phyloP scores from a whole-genome alignment of 2,329 filamentous ascomycete species.

The Arthrobotrys iridis region DNA sequence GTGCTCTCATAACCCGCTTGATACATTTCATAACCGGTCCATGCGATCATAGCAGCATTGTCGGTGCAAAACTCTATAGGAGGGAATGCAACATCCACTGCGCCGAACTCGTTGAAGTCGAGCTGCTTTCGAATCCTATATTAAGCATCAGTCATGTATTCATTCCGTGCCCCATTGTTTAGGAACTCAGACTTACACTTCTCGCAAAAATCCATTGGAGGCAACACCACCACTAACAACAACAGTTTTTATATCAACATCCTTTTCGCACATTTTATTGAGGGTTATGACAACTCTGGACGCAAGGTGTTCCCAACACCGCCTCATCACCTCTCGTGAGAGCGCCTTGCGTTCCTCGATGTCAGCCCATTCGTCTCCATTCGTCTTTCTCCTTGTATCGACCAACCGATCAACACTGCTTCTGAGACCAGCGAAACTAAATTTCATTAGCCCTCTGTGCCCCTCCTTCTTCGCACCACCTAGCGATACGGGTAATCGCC shows the following conservation, averaged over 20 bases:
- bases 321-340: constrained; percentile 77
- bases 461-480: constrained; percentile 64
- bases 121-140: constrained; percentile 69
- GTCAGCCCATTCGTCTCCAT: constrained; percentile 63
- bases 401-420: constrained; percentile 72
- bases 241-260: constrained; percentile 68
- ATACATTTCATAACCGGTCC: constrained; percentile 93
- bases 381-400: constrained; percentile 61
- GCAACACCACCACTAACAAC: constrained; percentile 93
- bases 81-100: constrained; percentile 76
- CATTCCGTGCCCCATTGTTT: background rate
- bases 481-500: constrained; percentile 76
- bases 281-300: constrained; percentile 78
- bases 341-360: constrained; percentile 72
- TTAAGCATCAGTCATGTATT: constrained; percentile 55
- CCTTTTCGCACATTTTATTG: constrained; percentile 59
- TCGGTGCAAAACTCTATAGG: constrained; percentile 84
- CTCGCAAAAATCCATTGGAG: constrained; percentile 79
- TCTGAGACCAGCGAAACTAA: constrained; percentile 78
- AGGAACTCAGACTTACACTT: constrained; percentile 64
- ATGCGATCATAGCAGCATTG: constrained; percentile 97
- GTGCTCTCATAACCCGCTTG: constrained; percentile 76
- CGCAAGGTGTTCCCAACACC: constrained; percentile 87
- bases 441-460: constrained; percentile 66
- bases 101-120: constrained; percentile 65